These are phyloP conservation scores for Brassica balearica DNA, from an alignment of 441 rosid species.

Conservation along the genomic window DNA sequence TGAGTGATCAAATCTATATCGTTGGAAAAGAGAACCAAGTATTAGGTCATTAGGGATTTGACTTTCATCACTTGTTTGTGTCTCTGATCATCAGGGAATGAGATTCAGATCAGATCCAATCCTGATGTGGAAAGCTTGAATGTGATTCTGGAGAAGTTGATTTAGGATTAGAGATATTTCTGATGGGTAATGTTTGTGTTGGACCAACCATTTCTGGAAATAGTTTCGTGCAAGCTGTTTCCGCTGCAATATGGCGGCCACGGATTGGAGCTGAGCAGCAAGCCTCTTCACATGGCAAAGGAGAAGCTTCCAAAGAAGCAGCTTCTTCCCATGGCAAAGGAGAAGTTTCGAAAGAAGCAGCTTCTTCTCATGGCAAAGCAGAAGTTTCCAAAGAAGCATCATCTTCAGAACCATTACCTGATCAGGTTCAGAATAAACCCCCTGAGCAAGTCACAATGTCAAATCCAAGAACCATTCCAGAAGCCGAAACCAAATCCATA, in stretches of 20 bases:
- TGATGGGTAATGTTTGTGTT: constrained; percentile 77
- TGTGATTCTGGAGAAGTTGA: constrained; percentile 35
- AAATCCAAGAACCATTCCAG: constrained; percentile 43
- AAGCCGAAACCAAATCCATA: constrained; percentile 53
- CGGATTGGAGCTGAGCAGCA: constrained; percentile 53
- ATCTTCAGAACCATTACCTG: constrained; percentile 55
- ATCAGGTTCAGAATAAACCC: constrained; percentile 66
- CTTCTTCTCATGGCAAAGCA: constrained; percentile 38
- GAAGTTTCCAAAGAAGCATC: constrained; percentile 42
- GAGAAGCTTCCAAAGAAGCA: neutral
- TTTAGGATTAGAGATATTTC: constrained; percentile 9
- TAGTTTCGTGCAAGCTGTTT: constrained; percentile 67
- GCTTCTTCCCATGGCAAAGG: constrained; percentile 39
- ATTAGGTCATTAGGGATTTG: constrained; percentile 21
- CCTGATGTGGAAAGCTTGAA: neutral
- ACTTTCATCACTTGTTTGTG: constrained; percentile 37
- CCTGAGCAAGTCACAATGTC: constrained; percentile 64
- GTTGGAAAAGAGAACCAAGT: constrained; percentile 29
- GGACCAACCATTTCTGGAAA: constrained; percentile 69
- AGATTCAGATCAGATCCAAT: constrained; percentile 35
- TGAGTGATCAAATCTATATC: constrained; percentile 20
- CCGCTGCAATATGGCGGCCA: constrained; percentile 72
- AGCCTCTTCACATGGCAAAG: constrained; percentile 42
- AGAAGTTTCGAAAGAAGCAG: neutral
- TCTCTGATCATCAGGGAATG: constrained; percentile 29